Evolutionary conservation across 306 rosid genomes (phyloP).

Genomic region (Cajanus cajan): DNA sequence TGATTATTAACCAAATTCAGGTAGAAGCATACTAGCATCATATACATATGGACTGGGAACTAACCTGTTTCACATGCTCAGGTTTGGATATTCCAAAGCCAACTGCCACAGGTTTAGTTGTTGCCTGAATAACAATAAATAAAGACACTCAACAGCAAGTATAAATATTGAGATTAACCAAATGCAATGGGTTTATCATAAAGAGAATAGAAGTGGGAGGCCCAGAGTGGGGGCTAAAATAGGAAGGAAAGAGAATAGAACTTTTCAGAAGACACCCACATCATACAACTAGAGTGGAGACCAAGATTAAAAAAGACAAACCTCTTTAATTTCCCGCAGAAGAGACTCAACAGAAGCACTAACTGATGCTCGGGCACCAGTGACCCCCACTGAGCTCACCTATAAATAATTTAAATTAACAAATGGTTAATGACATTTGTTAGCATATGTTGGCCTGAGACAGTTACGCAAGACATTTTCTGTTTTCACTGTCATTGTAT

Average conservation of each 20-base stretch:
- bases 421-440: conserved; percentile 2
- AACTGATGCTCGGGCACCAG: conserved; percentile 86
- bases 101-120: conserved; percentile 88
- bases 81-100: conserved; percentile 95
- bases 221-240: not conserved
- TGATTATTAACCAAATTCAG: not conserved
- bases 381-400: conserved; percentile 94
- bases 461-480: not conserved
- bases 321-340: conserved; percentile 77
- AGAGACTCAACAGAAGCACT: conserved; percentile 60
- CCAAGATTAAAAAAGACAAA: conserved; percentile 36
- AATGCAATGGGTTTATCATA: conserved; percentile 16
- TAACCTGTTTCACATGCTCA: conserved; percentile 85
- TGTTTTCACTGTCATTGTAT: not conserved
- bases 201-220: not conserved
- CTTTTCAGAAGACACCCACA: not conserved
- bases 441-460: not conserved
- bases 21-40: conserved; percentile 24
- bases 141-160: not conserved
- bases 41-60: not conserved
- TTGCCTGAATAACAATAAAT: conserved; percentile 44
- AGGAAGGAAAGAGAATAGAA: not conserved
- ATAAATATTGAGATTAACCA: conserved; percentile 13
- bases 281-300: not conserved
- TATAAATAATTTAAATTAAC: conserved; percentile 36